These are phyloP conservation scores for Pholiota conissans DNA, from an alignment of 768 basidiomycete species.

Conservation along the genomic window DNA sequence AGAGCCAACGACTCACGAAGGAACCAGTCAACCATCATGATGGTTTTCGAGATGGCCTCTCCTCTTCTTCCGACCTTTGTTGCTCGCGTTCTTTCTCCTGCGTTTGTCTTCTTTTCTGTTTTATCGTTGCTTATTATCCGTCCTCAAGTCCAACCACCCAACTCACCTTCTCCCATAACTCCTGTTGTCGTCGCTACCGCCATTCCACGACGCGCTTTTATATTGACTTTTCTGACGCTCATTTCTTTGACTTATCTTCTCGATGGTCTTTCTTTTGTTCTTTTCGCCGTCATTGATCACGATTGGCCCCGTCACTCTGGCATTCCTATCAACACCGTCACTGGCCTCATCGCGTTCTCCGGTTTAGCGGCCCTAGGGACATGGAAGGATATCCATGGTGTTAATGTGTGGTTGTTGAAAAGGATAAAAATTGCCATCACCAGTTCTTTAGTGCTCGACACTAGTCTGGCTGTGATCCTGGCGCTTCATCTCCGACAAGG, in stretches of 20 bases:
- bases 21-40: conserved; percentile 12
- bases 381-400: conserved; percentile 76
- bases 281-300: conserved; percentile 62
- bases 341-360: conserved; percentile 69
- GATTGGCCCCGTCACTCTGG: conserved; percentile 65
- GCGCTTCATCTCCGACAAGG: conserved; percentile 38
- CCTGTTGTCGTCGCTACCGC: conserved; percentile 72
- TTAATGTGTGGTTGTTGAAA: conserved; percentile 64
- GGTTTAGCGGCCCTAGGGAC: conserved; percentile 75
- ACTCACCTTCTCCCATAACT: conserved; percentile 66
- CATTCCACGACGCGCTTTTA: conserved; percentile 74
- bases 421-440: conserved; percentile 57
- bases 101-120: conserved; percentile 59
- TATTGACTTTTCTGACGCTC: conserved; percentile 71
- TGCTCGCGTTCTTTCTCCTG: conserved; percentile 67
- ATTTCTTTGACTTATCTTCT: conserved; percentile 71
- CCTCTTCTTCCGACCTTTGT: conserved; percentile 43
- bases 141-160: conserved; percentile 43
- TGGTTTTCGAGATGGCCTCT: conserved; percentile 12
- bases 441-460: conserved; percentile 57
- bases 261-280: conserved; percentile 75
- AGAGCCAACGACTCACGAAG: conserved; percentile 17
- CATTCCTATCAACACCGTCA: conserved; percentile 63
- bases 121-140: conserved; percentile 58
- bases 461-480: conserved; percentile 57